phyloP scores from a whole-genome alignment of 768 basidiomycete species.

The Infundibulicybe gibba region DNA sequence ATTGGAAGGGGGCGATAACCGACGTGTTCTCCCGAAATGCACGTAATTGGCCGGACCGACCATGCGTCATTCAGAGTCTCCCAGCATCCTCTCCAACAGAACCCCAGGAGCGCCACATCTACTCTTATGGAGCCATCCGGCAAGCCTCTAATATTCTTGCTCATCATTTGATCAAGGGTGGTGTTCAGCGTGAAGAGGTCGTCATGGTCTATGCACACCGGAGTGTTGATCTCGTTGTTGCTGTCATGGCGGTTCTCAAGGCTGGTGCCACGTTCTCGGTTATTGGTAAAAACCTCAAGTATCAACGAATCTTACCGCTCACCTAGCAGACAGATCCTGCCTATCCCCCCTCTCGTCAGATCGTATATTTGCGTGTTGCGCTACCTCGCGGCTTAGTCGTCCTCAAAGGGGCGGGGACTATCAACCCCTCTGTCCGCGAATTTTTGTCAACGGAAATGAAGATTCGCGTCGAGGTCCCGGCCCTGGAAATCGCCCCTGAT shows the following conservation, averaged over 20 bases:
- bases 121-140: conserved; percentile 79
- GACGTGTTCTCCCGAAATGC: conserved; percentile 93
- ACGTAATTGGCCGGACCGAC: conserved; percentile 66
- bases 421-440: conserved; percentile 77
- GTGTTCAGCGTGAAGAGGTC: conserved; percentile 89
- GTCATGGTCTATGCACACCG: conserved; percentile 98
- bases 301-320: background rate
- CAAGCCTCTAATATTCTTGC: conserved; percentile 86
- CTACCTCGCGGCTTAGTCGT: conserved; percentile 89
- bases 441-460: conserved; percentile 76
- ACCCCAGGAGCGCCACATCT: conserved; percentile 53
- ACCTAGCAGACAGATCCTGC: conserved; percentile 70
- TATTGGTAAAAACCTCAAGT: conserved; percentile 60
- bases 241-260: conserved; percentile 95
- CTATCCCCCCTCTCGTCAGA: conserved; percentile 91
- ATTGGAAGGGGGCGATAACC: conserved; percentile 95
- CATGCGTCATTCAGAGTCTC: conserved; percentile 84
- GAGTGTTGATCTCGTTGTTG: conserved; percentile 94
- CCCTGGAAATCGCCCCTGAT: conserved; percentile 66
- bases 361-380: conserved; percentile 89
- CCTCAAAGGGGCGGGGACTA: conserved; percentile 83
- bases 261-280: conserved; percentile 97
- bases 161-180: conserved; percentile 82
- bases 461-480: conserved; percentile 89
- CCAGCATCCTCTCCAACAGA: conserved; percentile 35